Conservation (phyloP, 352 stramenopile genomes). For the Phytophthora podocarpi region DNA sequence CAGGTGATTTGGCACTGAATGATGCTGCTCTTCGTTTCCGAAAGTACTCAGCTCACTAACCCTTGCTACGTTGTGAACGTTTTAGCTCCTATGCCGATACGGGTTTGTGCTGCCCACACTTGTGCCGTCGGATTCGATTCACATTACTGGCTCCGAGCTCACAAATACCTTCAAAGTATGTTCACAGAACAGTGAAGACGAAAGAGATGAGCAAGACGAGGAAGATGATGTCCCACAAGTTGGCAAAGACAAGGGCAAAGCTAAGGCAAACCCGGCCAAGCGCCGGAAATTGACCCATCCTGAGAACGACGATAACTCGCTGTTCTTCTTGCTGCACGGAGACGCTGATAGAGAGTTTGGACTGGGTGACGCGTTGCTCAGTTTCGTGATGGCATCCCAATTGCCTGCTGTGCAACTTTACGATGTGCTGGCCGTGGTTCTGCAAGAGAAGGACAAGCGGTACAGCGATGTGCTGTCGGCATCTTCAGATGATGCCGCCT, state of each 20-base stretch:
- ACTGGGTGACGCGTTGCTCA: constrained; percentile 63
- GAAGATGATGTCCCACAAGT: constrained; percentile 6
- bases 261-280: constrained; percentile 44
- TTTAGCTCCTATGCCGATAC: constrained; percentile 68
- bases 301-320: constrained; percentile 22
- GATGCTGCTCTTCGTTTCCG: not conserved
- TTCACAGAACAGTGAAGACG: constrained; percentile 34
- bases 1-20: constrained; percentile 41
- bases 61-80: not conserved
- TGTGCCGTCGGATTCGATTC: constrained; percentile 55
- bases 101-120: constrained; percentile 60
- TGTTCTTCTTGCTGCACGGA: constrained; percentile 64
- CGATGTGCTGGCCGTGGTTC: constrained; percentile 61
- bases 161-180: constrained; percentile 36
- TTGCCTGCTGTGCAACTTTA: constrained; percentile 67
- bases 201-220: constrained; percentile 26
- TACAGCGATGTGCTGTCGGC: constrained; percentile 57
- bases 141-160: constrained; percentile 54
- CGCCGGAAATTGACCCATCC: constrained; percentile 48
- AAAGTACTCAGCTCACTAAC: not conserved
- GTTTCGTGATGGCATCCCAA: constrained; percentile 59
- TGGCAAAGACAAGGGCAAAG: constrained; percentile 29
- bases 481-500: constrained; percentile 7
- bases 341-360: constrained; percentile 62
- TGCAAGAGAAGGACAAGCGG: constrained; percentile 69